Evolutionary conservation across 148 eudicot species (phyloP), one percentile per base, ranked within the genome.

Genomic region (Nepenthes mirabilis): DNA sequence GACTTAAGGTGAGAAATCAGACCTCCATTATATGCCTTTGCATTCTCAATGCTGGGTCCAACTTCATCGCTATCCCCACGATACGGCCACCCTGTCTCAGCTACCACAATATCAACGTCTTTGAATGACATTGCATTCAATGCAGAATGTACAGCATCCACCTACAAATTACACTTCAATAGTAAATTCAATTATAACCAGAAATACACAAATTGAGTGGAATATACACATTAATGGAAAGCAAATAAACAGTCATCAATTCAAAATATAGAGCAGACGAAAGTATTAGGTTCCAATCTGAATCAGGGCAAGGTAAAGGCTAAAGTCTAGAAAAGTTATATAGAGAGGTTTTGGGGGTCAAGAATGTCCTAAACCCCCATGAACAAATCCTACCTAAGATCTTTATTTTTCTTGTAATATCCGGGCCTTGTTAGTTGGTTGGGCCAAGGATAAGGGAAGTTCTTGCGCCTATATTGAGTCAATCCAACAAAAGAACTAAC

Each of bases 21-120:
- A 67, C 84, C 86, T 40, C 83, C 84, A 52, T 81, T 84, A 52
- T 83, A 91, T 47, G 89, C 91, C 69, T 76, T 83, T 1, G 98
- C 96, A 63, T 91, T 91, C 34, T 86, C 87, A 23, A 80, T 2
- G 54, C 80, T 86, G 2, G 96, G 62, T 5, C 91, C 94, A 9
- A 84, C 87, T 68, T 91, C 97, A 40, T 73, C 82, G 51, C 79
- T 72, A 58, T 83, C 96, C 2, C 98, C 98, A 59, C 68, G 75
- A 65, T 85, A 88, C 2, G 98, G 77, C 98, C 98, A 91, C 50
- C 98, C 98, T 0, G 98, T 88, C 69, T 91, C 98, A 7, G 98
- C 91, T 3, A 88, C 91, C 57, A 83, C 87, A 55, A 91, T 84
- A 56, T 91, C 89, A 5, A 86, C 71, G 59, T 81, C 90, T 70